Conservation (phyloP, 441 rosid species). For the Pelargonium australe region DNA sequence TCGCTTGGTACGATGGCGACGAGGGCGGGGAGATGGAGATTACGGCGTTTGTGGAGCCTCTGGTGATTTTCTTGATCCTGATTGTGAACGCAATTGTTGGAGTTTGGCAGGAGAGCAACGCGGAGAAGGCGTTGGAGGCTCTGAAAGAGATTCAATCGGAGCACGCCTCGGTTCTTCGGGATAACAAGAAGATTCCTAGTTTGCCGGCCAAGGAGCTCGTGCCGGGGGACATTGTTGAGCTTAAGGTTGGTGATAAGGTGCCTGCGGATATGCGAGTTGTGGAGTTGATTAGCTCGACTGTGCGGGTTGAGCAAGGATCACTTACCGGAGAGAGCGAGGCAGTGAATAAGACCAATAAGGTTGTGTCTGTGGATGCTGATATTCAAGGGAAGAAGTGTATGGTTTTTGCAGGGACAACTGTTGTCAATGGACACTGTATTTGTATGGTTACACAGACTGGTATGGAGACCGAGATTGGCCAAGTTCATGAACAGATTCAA, state of each 20-base stretch:
- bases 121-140: constrained; percentile 45
- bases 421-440: constrained; percentile 37
- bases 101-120: constrained; percentile 44
- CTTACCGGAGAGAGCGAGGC: constrained; percentile 47
- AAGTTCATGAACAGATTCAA: constrained; percentile 38
- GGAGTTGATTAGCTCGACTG: constrained; percentile 40
- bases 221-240: constrained; percentile 38
- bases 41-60: constrained; percentile 42
- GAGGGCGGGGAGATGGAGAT: constrained; percentile 38
- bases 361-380: constrained; percentile 27
- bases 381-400: constrained; percentile 38
- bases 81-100: constrained; percentile 38
- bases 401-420: constrained; percentile 46
- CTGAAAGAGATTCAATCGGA: constrained; percentile 41
- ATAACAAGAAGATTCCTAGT: constrained; percentile 24
- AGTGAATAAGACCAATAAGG: constrained; percentile 35
- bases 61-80: constrained; percentile 41
- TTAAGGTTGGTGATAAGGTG: constrained; percentile 41
- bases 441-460: constrained; percentile 40
- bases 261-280: constrained; percentile 42
- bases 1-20: constrained; percentile 36
- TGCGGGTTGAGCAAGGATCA: constrained; percentile 41
- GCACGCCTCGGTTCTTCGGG: constrained; percentile 36
- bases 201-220: constrained; percentile 36
- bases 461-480: constrained; percentile 41